Evolutionary conservation across 1,284 basidiomycete species (phyloP).

Genomic region (Porogramme epimiltina): DNA sequence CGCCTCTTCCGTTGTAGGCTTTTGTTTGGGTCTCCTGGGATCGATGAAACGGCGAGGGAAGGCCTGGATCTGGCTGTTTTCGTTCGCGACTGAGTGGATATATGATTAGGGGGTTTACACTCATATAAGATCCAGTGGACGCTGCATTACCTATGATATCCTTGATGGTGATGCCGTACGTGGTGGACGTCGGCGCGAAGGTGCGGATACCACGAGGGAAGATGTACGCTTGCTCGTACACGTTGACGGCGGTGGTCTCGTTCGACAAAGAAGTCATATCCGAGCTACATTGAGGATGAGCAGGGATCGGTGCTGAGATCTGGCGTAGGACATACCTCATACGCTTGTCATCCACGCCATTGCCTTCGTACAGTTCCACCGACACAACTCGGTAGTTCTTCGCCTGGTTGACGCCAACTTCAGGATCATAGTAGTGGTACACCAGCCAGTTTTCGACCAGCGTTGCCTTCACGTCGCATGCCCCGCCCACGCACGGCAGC

Average conservation of each 20-base stretch:
- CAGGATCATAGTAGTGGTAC: conserved; percentile 78
- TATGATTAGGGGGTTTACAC: neutral
- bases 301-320: neutral
- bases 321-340: conserved; percentile 56
- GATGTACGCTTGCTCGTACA: conserved; percentile 73
- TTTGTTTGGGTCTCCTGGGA: conserved; percentile 81
- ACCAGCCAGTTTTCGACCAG: conserved; percentile 95
- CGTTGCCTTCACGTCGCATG: conserved; percentile 66
- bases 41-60: conserved; percentile 81
- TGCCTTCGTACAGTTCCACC: conserved; percentile 87
- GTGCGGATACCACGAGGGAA: conserved; percentile 73
- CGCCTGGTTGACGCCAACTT: conserved; percentile 49
- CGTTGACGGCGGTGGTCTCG: conserved; percentile 51
- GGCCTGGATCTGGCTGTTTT: conserved; percentile 73
- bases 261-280: conserved; percentile 73
- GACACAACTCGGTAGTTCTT: conserved; percentile 77
- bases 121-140: neutral
- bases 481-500: conserved; percentile 46
- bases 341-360: conserved; percentile 62
- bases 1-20: conserved; percentile 76
- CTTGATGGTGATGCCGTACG: conserved; percentile 86
- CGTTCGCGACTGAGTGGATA: conserved; percentile 68
- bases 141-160: conserved; percentile 77
- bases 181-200: conserved; percentile 77
- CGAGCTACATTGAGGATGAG: conserved; percentile 50